These are phyloP conservation scores for Gossypioides kirkii DNA, from an alignment of 345 rosid species.

Conservation along the genomic window DNA sequence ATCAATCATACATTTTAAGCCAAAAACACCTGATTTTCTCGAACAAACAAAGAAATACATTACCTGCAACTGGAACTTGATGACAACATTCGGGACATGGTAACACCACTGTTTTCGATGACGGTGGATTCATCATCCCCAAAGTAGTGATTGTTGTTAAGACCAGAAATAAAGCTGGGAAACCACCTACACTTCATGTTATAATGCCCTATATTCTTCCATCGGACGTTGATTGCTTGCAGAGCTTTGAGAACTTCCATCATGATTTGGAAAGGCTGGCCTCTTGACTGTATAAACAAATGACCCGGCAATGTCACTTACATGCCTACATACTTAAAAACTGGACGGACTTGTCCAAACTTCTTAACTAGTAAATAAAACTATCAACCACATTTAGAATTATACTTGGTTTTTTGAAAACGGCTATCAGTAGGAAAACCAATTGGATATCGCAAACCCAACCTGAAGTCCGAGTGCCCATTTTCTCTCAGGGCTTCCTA, in stretches of 20 bases:
- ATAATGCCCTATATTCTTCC: conserved; percentile 96
- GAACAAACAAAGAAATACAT: background rate
- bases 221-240: conserved; percentile 70
- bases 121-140: conserved; percentile 57
- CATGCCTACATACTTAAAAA: conserved; percentile 5
- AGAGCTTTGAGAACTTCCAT: conserved; percentile 76
- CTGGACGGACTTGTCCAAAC: background rate
- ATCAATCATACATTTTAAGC: too few relatives aligned
- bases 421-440: background rate
- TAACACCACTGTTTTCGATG: conserved; percentile 43
- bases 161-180: conserved; percentile 41
- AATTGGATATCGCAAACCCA: conserved; percentile 9
- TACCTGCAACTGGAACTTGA: conserved; percentile 96
- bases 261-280: conserved; percentile 87
- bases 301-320: background rate
- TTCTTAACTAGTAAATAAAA: background rate
- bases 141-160: conserved; percentile 46
- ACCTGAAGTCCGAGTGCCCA: conserved; percentile 99
- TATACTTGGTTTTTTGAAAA: background rate
- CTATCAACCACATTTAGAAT: conserved; percentile 19
- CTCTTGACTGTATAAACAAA: conserved; percentile 55
- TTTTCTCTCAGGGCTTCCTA: conserved; percentile 61
- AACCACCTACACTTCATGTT: conserved; percentile 96
- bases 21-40: too few relatives aligned
- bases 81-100: conserved; percentile 56